Base-by-base conservation (phyloP, 208 protist species). In the Herpetomonas muscarum region DNA sequence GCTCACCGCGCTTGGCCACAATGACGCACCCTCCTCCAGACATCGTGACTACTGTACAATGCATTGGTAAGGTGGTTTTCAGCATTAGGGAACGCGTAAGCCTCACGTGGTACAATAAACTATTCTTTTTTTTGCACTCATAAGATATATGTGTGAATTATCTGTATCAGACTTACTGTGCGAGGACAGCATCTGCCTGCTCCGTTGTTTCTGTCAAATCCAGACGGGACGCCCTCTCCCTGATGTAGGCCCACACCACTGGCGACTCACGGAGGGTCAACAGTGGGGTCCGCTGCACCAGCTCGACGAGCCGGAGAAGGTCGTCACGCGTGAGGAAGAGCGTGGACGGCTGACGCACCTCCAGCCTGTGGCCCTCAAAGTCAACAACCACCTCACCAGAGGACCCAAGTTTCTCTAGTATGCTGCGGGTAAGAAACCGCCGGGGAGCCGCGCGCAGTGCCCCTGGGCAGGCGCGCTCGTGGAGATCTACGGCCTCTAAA, bases 321-420 rank as follows among this genome's bases (percentile, higher is more conserved):
- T 84, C 77, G 12, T 73, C 76, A 1, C 65, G 67, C 0, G 71
- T 80, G 10, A 92, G 66, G 25, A 83, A 47, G 32, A 83, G 54
- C 10, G 64, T 66, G 25, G 54, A 67, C 44, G 65, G 69, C 32
- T 65, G 61, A 5, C 72, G 74, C 30, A 82, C 26, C 12, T 74
- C 60, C 36, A 86, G 53, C 26, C 12, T 50, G 26, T 67, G 53
- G 13, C 39, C 53, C 13, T 74, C 70, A 28, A 49, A 50, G 31
- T 68, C 63, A 12, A 89, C 57, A 4, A 85, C 76, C 53, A 81
- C 77, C 64, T 89, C 81, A 2, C 79, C 81, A 19, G 68, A 54
- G 13, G 61, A 31, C 2, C 55, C 44, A 2, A 92, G 62, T 45
- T 92, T 92, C 32, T 72, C 81, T 41, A 89, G 46, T 0, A 89